These are phyloP conservation scores for Beta lomatogona DNA, from an alignment of 179 eudicot species.

Conservation along the genomic window DNA sequence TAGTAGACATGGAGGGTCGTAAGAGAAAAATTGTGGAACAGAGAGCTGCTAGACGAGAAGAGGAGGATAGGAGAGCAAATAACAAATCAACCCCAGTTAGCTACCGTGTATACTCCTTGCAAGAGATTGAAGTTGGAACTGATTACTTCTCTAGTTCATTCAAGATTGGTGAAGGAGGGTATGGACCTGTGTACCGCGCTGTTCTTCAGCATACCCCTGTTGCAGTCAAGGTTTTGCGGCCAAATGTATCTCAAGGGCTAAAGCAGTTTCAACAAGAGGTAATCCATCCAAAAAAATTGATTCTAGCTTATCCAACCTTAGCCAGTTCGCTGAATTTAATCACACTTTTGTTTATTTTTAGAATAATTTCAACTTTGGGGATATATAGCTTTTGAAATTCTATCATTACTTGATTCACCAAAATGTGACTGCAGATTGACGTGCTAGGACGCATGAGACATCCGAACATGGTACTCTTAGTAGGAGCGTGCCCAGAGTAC, in stretches of 20 bases:
- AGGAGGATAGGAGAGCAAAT: slow-evolving; percentile 38
- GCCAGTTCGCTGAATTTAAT: no score
- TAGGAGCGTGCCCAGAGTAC: slow-evolving; percentile 87
- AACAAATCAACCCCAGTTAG: slow-evolving; percentile 24
- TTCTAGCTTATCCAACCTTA: not conserved
- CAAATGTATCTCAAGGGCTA: slow-evolving; percentile 65
- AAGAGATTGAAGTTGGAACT: slow-evolving; percentile 74
- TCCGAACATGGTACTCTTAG: slow-evolving; percentile 81
- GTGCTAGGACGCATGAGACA: slow-evolving; percentile 73
- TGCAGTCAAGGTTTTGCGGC: slow-evolving; percentile 74
- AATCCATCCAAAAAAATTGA: not conserved
- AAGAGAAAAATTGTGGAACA: slow-evolving; percentile 49
- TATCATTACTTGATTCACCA: no score
- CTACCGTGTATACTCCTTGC: slow-evolving; percentile 54
- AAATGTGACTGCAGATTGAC: slow-evolving; percentile 55
- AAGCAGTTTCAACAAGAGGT: slow-evolving; percentile 76
- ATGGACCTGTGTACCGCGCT: slow-evolving; percentile 79
- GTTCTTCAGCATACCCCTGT: slow-evolving; percentile 65
- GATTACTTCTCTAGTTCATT: slow-evolving; percentile 50
- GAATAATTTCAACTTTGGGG: no score
- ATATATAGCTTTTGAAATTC: no score
- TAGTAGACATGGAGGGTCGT: slow-evolving; percentile 57
- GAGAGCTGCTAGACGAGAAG: slow-evolving; percentile 35
- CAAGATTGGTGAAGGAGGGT: slow-evolving; percentile 90
- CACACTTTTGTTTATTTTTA: no score